Percentiles rank a stretch among this genome's conserved stretches.
These are phyloP conservation scores for Fragaria vesca DNA, from an alignment of 306 rosid species.

Conservation along the genomic window DNA sequence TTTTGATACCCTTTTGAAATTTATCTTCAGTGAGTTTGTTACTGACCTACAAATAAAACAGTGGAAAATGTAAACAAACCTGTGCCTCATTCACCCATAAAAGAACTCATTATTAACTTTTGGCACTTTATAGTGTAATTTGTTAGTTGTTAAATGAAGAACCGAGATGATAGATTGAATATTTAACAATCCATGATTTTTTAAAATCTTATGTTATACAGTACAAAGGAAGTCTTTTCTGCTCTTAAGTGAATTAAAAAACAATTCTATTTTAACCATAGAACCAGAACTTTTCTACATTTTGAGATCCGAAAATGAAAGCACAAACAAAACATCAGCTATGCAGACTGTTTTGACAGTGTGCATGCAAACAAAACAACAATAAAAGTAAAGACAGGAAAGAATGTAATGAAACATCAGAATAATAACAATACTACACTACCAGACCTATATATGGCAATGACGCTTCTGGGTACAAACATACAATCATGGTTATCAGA, in stretches of 20 bases:
- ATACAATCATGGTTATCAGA: neutral
- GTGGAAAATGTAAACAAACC: constrained; percentile 1
- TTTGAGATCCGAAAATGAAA: constrained; percentile 1
- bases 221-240: neutral
- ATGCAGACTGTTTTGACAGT: neutral
- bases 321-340: neutral
- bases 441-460: neutral
- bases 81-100: constrained; percentile 3
- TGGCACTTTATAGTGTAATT: neutral
- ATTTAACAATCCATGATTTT: neutral
- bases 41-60: constrained; percentile 42
- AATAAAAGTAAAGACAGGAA: neutral
- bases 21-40: constrained; percentile 30
- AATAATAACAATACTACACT: neutral
- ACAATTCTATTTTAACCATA: neutral
- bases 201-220: neutral
- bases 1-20: constrained; percentile 19
- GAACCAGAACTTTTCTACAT: neutral
- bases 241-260: neutral
- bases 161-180: neutral
- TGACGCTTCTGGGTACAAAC: constrained; percentile 2
- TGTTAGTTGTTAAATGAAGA: neutral
- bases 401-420: neutral
- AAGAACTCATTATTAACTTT: neutral
- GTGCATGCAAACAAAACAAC: neutral